A percentile compares a stretch with the other conserved stretches of the same genome.
These are phyloP conservation scores for Astraeus odoratus DNA, from an alignment of 768 basidiomycete genomes.

Conservation along the genomic window DNA sequence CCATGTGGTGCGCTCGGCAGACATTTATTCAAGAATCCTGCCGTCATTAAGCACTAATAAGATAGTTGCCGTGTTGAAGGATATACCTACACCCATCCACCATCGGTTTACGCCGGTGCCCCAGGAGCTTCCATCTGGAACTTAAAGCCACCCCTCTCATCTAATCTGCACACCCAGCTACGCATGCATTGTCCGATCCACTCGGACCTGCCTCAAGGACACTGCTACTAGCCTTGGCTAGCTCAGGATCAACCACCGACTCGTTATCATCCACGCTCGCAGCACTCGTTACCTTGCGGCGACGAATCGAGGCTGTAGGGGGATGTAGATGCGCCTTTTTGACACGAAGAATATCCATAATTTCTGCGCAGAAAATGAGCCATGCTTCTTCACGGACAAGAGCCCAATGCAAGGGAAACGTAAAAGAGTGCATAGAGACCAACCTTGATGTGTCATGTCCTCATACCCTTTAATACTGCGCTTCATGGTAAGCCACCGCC, in stretches of 20 bases:
- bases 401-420: too few species aligned
- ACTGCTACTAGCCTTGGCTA: conserved; percentile 1
- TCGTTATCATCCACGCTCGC: conserved; percentile 40
- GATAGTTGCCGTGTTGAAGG: background rate
- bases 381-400: too few species aligned
- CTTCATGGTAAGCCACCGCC: conserved; percentile 79
- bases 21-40: too few species aligned
- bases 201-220: conserved; percentile 27
- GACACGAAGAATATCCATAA: conserved; percentile 71
- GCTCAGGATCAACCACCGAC: conserved; percentile 16
- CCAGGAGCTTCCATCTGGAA: background rate
- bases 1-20: too few species aligned
- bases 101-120: background rate
- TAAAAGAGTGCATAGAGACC: too few species aligned
- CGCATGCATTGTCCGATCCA: too few species aligned
- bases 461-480: conserved; percentile 68
- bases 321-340: conserved; percentile 60
- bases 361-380: conserved; percentile 40
- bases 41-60: background rate
- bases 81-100: background rate
- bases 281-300: conserved; percentile 49
- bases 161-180: background rate
- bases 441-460: conserved; percentile 76
- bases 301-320: conserved; percentile 28
- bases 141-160: background rate